A percentile compares a stretch with the other conserved stretches of the same genome.
Evolutionary conservation across 2,329 filamentous ascomycete genomes (phyloP).

Genomic region (Elsinoe arachidis): DNA sequence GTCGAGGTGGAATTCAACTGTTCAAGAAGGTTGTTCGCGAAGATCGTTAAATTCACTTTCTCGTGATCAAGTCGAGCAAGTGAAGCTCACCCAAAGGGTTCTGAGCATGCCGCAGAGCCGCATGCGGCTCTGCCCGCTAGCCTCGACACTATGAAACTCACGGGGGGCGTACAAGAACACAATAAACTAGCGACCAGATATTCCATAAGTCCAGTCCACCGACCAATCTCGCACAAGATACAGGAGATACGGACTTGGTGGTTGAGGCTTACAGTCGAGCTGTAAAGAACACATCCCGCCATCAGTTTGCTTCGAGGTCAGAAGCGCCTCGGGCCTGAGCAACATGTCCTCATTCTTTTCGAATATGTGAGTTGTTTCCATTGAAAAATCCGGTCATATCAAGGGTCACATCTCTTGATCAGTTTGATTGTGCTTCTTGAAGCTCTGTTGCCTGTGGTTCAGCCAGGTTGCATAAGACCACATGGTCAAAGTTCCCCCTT

Average conservation of each 20-base stretch:
- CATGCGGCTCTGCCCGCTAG: constrained; percentile 2
- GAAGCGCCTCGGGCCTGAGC: not conserved
- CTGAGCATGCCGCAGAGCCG: not conserved
- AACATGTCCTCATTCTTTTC: constrained; percentile 18
- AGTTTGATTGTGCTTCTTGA: too few relatives aligned
- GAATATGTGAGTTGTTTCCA: constrained; percentile 17
- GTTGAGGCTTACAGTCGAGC: too few relatives aligned
- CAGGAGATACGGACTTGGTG: too few relatives aligned
- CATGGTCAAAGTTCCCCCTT: constrained; percentile 7
- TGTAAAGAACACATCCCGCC: too few relatives aligned
- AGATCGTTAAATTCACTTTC: too few relatives aligned
- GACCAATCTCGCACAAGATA: too few relatives aligned
- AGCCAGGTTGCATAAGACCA: not conserved
- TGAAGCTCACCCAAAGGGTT: not conserved
- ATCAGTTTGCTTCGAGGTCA: too few relatives aligned
- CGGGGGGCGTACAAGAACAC: not conserved
- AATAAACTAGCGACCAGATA: not conserved
- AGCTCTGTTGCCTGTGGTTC: not conserved
- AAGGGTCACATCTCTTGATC: not conserved
- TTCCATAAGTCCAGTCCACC: not conserved
- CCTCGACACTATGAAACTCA: not conserved
- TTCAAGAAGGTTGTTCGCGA: too few relatives aligned
- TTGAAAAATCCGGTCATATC: not conserved
- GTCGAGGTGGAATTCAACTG: too few relatives aligned
- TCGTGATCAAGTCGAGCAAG: not conserved